Conservation (phyloP, 2,329 filamentous ascomycete species). For the Penicillium sp. region DNA sequence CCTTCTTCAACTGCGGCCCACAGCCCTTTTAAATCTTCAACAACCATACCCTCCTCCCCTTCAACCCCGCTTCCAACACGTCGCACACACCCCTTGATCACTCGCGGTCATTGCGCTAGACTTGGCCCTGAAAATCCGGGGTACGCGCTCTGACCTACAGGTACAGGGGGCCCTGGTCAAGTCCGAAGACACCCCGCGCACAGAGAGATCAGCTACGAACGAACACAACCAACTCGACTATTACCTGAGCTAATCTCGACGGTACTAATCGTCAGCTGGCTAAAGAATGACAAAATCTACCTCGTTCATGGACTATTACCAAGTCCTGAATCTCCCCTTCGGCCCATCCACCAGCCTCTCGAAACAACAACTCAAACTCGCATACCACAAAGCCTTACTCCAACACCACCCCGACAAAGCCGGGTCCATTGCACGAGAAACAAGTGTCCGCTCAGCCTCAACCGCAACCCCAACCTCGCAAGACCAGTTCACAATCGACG, state of each 20-base stretch:
- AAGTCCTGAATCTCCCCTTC: constrained; percentile 45
- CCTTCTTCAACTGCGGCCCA: background rate
- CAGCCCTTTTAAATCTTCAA: constrained; percentile 1
- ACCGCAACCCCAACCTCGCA: background rate
- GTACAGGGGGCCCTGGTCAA: background rate
- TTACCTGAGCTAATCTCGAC: too few species aligned
- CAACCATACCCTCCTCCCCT: background rate
- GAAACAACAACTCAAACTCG: constrained; percentile 54
- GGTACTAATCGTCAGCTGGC: too few species aligned
- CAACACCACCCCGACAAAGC: constrained; percentile 64
- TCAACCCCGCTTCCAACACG: background rate
- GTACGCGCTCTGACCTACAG: background rate
- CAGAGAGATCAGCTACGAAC: background rate
- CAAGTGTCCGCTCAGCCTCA: background rate
- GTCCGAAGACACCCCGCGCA: background rate
- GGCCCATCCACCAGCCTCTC: constrained; percentile 29
- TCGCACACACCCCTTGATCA: too few species aligned
- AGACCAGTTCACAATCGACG: constrained; percentile 54
- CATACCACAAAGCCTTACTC: constrained; percentile 62
- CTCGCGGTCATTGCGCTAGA: background rate
- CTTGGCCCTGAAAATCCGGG: background rate
- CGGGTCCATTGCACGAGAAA: constrained; percentile 16
- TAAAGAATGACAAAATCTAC: constrained; percentile 6
- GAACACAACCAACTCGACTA: too few species aligned
- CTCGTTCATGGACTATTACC: constrained; percentile 37